A percentile compares a stretch with the other conserved stretches of the same genome.
Conservation (phyloP, 495 filamentous ascomycete genomes). For the Chlorociboria aeruginascens region DNA sequence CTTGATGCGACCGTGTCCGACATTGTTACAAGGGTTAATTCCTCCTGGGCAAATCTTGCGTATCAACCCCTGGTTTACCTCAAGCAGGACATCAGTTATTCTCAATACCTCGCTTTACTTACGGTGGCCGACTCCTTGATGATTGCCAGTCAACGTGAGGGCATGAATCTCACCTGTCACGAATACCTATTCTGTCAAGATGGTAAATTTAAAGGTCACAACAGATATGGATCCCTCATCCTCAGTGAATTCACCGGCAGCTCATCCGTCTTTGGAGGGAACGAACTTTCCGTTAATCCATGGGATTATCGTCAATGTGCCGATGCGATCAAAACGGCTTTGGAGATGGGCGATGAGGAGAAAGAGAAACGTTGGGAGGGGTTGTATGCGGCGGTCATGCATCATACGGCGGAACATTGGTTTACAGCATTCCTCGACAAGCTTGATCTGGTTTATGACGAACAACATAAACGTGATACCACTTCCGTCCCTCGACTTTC, state of each 20-base stretch:
- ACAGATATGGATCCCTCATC: slow-evolving; percentile 78
- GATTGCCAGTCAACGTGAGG: slow-evolving; percentile 86
- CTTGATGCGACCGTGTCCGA: slow-evolving; percentile 78
- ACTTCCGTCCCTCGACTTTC: slow-evolving; percentile 76
- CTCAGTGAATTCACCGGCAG: slow-evolving; percentile 90
- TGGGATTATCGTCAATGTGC: slow-evolving; percentile 86
- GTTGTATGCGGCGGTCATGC: slow-evolving; percentile 61
- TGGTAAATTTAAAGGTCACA: slow-evolving; percentile 50
- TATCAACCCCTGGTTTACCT: slow-evolving; percentile 90
- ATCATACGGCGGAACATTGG: slow-evolving; percentile 76
- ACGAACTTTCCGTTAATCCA: slow-evolving; percentile 75
- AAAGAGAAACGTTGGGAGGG: slow-evolving; percentile 61
- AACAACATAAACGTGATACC: slow-evolving; percentile 71
- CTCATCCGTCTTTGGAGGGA: slow-evolving; percentile 65
- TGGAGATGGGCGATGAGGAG: slow-evolving; percentile 64
- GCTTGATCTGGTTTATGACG: slow-evolving; percentile 60
- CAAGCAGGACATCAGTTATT: slow-evolving; percentile 83
- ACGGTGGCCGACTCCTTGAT: slow-evolving; percentile 82
- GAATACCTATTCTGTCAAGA: slow-evolving; percentile 92
- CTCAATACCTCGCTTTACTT: slow-evolving; percentile 80
- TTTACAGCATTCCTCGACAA: slow-evolving; percentile 57
- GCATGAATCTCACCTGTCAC: slow-evolving; percentile 89
- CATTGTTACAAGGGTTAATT: slow-evolving; percentile 88
- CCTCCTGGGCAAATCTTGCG: slow-evolving; percentile 70
- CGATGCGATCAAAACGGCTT: slow-evolving; percentile 65